Evolutionary conservation across 2,329 filamentous ascomycete genomes (phyloP).

Genomic region (Talaromyces sp.): DNA sequence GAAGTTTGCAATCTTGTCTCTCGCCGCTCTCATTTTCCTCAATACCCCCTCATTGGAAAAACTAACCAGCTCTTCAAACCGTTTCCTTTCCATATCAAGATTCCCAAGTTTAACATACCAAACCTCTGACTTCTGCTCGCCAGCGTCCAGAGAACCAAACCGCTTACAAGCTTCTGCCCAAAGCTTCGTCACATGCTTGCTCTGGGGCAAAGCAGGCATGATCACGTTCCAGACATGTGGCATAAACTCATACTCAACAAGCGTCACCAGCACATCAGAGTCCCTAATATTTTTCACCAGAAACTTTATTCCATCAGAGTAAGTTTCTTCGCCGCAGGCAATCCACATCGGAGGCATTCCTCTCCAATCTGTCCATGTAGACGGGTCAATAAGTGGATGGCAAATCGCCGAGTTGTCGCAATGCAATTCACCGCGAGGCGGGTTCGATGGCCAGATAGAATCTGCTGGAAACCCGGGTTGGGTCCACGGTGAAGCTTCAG

Average conservation of each 20-base stretch:
- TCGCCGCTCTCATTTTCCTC: conserved; percentile 4
- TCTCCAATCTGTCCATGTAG: neutral
- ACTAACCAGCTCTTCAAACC: neutral
- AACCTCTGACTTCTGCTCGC: neutral
- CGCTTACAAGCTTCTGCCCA: conserved; percentile 1
- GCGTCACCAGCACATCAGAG: neutral
- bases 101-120: conserved; percentile 4
- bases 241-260: conserved; percentile 4
- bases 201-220: conserved; percentile 1
- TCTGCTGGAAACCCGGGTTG: neutral
- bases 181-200: conserved; percentile 4
- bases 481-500: neutral
- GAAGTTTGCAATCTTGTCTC: neutral
- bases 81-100: neutral
- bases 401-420: conserved; percentile 4
- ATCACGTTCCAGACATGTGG: conserved; percentile 8
- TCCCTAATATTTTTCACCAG: neutral
- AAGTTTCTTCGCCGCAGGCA: conserved; percentile 3
- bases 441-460: neutral
- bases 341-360: conserved; percentile 7
- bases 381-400: conserved; percentile 2
- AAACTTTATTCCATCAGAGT: conserved; percentile 4
- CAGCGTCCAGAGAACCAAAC: neutral
- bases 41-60: conserved; percentile 2
- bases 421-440: conserved; percentile 1